phyloP scores from a whole-genome alignment of 2,329 filamentous ascomycete genomes.

The Phialophora verrucosa region DNA sequence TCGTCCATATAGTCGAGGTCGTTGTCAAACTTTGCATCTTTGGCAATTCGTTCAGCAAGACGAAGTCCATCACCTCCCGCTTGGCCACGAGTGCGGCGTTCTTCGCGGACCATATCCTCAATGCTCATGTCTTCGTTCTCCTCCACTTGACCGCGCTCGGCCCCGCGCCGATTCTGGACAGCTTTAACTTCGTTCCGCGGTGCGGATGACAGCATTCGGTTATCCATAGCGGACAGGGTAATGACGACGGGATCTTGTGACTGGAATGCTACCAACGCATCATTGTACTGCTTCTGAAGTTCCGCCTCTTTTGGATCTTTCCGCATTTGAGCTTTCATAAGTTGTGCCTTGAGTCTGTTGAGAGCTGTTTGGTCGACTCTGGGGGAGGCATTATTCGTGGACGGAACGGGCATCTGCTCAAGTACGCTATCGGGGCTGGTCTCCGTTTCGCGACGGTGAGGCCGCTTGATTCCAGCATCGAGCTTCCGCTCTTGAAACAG shows the following conservation, averaged over 20 bases:
- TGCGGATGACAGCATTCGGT: constrained; percentile 81
- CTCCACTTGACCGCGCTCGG: constrained; percentile 81
- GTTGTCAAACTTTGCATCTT: constrained; percentile 87
- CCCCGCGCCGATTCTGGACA: constrained; percentile 78
- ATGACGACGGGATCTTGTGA: constrained; percentile 71
- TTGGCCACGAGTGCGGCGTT: constrained; percentile 80
- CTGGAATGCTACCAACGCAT: constrained; percentile 68
- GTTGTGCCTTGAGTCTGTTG: constrained; percentile 87
- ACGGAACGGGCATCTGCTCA: constrained; percentile 42
- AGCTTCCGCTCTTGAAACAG: constrained; percentile 78
- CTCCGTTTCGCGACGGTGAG: constrained; percentile 35
- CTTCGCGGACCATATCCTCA: constrained; percentile 95
- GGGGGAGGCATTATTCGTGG: constrained; percentile 38
- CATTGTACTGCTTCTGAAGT: constrained; percentile 83
- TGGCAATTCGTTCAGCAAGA: constrained; percentile 90
- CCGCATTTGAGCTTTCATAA: constrained; percentile 93
- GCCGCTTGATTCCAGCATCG: constrained; percentile 57
- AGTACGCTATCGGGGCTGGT: constrained; percentile 44
- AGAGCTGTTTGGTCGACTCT: constrained; percentile 67
- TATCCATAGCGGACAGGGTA: constrained; percentile 86
- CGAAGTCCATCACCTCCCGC: constrained; percentile 78
- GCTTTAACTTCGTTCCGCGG: constrained; percentile 75
- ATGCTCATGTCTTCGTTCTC: constrained; percentile 96
- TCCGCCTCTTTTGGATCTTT: constrained; percentile 74
- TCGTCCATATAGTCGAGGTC: constrained; percentile 98